Evolutionary conservation across 73 alveolate species (phyloP).

Genomic region (Uronychia binucleata): DNA sequence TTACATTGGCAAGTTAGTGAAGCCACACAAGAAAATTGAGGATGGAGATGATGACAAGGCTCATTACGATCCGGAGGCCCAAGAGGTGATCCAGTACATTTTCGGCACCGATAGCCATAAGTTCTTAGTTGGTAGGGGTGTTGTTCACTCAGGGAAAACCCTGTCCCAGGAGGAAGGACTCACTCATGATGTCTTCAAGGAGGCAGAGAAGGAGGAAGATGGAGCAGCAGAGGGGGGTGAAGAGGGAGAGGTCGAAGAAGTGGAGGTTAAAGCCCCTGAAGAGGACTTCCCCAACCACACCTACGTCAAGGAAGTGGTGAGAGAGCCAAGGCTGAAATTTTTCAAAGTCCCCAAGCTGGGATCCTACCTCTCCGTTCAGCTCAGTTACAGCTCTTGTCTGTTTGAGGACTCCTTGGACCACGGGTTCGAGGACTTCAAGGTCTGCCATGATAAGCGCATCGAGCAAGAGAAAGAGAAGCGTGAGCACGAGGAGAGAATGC

Average conservation of each 20-base stretch:
- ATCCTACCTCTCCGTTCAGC: conserved; percentile 80
- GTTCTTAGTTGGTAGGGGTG: conserved; percentile 67
- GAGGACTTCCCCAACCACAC: conserved; percentile 32
- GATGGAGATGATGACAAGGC: conserved; percentile 95
- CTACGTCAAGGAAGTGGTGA: conserved; percentile 89
- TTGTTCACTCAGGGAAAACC: not conserved
- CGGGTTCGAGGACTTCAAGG: conserved; percentile 73
- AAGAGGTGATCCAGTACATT: conserved; percentile 81
- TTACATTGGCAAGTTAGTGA: conserved; percentile 86
- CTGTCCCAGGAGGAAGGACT: conserved; percentile 75
- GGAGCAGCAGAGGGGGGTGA: conserved; percentile 34
- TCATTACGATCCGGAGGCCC: conserved; percentile 85
- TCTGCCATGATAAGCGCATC: conserved; percentile 30
- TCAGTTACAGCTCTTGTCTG: conserved; percentile 79
- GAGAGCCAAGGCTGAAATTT: conserved; percentile 89
- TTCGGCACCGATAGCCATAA: conserved; percentile 83
- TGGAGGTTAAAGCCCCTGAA: conserved; percentile 42
- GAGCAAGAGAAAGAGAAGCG: conserved; percentile 79
- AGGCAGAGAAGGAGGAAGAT: conserved; percentile 52
- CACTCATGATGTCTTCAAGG: conserved; percentile 59
- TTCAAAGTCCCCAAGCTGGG: conserved; percentile 96
- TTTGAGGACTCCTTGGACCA: conserved; percentile 83
- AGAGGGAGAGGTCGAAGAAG: conserved; percentile 73
- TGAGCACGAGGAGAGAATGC: conserved; percentile 58
- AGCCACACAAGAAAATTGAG: conserved; percentile 67